Evolutionary conservation across 2,329 filamentous ascomycete genomes (phyloP), one percentile per base, ranked within the genome.

Genomic region (Thermoascus crustaceus): DNA sequence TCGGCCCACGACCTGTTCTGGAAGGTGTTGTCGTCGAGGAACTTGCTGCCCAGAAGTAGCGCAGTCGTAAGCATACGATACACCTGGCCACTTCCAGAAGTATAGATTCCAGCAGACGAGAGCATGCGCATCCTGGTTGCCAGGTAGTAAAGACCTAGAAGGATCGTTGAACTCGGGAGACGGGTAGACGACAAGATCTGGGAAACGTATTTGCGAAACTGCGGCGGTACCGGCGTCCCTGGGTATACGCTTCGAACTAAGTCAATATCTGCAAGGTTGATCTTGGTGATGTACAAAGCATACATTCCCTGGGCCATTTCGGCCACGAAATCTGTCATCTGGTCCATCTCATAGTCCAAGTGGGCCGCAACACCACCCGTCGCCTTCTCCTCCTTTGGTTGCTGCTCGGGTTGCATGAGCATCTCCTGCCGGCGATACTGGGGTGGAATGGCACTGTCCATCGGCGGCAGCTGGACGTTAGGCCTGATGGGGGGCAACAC

Each of bases 1-100:
- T 95, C 88, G 4, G 88, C 85, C 88, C 88, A 95, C 1, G 88
- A 94, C 37, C 85, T 82, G 66, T 94, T 95, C 71, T 94, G 88
- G 64, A 95, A 95, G 4, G 88, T 95, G 65, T 94, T 94, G 70
- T 94, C 88, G 54, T 95, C 88, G 47, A 94, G 70, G 54, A 94
- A 95, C 67, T 95, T 95, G 76, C 86, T 94, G 41, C 86, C 88
- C 35, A 95, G 72, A 34, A 95, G 74, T 38, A 95, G 68, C 5
- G 83, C 78, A 23, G 89, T 82, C 5, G 87, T 94, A 45, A 94
- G 73, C 67, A 93, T 81, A 41, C 86, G 82, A 72, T 89, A 94
- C 36, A 93, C 75, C 55, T 91, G 80, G 27, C 81, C 82, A 36
- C 69, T 75, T 25, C 67, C 68, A 33, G 69, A 62, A 18, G 73